Evolutionary conservation across 176 grass and related monocot genomes (phyloP), one percentile per base, ranked within the genome.

Genomic region (Urochloa ruziziensis): DNA sequence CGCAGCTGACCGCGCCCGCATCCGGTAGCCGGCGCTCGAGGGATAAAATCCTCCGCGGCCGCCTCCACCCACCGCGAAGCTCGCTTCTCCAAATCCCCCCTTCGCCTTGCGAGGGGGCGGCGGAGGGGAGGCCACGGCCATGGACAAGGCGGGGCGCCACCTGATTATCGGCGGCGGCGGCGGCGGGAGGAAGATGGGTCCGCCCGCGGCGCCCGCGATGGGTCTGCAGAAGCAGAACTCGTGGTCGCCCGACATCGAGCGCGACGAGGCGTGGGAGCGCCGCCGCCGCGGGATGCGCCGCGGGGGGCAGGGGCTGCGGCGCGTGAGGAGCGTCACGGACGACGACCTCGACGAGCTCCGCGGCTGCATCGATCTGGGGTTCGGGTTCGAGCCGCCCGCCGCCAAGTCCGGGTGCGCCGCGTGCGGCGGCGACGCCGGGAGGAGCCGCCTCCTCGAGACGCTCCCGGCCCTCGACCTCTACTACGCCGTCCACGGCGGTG

Each of bases 271-370:
- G 12, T 97, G 94, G 94, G 84, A 90, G 80, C 86, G 92, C 19
- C 87, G 92, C 6, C 87, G 92, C 5, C 44, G 91, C 27, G 89
- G 68, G 64, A 79, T 92, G 29, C 60, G 86, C 17, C 27, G 54
- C 43, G 51, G 58, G 21, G 74, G 72, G 4, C 48, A 87, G 6
- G 27, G 70, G 33, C 74, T 85, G 61, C 75, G 83, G 23, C 88
- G 89, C 47, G 67, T 49, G 2, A 70, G 80, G 56, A 97, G 90
- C 83, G 86, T 97, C 64, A 94, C 94, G 0, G 94, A 92, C 70
- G 90, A 92, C 40, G 90, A 94, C 57, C 86, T 97, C 62, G 88
- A 92, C 25, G 94, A 97, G 92, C 90, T 97, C 44, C 90, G 92
- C 67, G 94, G 88, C 5, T 97, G 92, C 65, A 79, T 97, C 67